phyloP scores from a whole-genome alignment of 768 basidiomycete species.

The Xanthoconium stramineum region DNA sequence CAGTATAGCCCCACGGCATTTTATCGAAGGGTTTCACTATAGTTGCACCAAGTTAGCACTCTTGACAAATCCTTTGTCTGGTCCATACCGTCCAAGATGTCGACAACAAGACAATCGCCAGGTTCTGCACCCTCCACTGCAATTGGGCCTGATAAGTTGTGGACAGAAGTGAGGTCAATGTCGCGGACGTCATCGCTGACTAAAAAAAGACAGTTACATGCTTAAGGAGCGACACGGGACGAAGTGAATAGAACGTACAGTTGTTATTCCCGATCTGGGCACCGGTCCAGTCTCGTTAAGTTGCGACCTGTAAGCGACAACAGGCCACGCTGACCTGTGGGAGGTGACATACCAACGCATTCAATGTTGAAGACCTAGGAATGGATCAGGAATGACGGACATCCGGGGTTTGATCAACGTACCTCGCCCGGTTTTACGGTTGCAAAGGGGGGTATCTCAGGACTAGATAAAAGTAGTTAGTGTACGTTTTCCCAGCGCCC shows the following conservation, averaged over 20 bases:
- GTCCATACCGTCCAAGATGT: constrained; percentile 66
- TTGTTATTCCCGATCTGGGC: constrained; percentile 78
- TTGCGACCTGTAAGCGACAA: not conserved
- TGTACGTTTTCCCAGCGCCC: not conserved
- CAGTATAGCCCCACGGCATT: constrained; percentile 82
- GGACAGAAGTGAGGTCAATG: constrained; percentile 61
- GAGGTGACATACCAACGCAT: constrained; percentile 50
- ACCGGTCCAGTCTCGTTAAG: constrained; percentile 65
- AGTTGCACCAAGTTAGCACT: not conserved
- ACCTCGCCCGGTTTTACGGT: constrained; percentile 64
- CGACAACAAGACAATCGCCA: constrained; percentile 76
- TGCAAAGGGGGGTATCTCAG: constrained; percentile 59
- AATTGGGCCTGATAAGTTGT: constrained; percentile 76
- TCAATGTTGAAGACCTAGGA: constrained; percentile 64
- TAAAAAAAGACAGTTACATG: constrained; percentile 17
- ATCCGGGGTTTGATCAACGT: not conserved
- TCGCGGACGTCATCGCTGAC: constrained; percentile 66
- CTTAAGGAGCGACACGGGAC: not conserved
- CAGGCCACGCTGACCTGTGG: not conserved
- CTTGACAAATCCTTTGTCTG: not conserved
- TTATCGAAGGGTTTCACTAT: constrained; percentile 64
- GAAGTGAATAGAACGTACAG: constrained; percentile 35
- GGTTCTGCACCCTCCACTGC: constrained; percentile 74
- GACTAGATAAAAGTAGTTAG: constrained; percentile 34
- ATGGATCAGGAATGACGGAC: not conserved